Evolutionary conservation across 1,139 yeast genomes (phyloP).

Genomic region (Yamadazyma blattariae): DNA sequence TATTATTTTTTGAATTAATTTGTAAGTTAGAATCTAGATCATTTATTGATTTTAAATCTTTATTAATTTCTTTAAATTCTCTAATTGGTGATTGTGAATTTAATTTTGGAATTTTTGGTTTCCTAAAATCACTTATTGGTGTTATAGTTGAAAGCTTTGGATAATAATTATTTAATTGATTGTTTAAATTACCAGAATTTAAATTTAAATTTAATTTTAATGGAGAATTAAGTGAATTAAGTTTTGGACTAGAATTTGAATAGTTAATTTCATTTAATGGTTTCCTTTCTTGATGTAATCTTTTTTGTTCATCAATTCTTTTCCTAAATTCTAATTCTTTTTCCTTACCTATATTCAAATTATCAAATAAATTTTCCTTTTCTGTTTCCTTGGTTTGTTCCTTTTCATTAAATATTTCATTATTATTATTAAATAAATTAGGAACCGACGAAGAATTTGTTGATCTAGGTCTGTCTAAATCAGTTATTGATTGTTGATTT

Average conservation of each 20-base stretch:
- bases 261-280: neutral
- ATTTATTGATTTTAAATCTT: neutral
- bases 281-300: constrained; percentile 11
- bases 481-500: neutral
- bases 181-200: constrained; percentile 4
- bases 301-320: constrained; percentile 27
- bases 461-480: neutral
- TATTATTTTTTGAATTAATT: no score
- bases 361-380: neutral
- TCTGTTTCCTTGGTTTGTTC: neutral
- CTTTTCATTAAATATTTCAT: no score
- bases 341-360: constrained; percentile 7
- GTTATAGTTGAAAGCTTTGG: neutral
- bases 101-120: constrained; percentile 15
- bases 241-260: neutral
- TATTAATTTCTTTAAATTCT: neutral
- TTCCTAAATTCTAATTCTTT: constrained; percentile 25
- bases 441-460: neutral
- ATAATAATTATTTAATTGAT: neutral
- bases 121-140: constrained; percentile 12
- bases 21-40: no score
- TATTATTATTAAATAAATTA: neutral
- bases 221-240: constrained; percentile 9
- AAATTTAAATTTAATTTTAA: constrained; percentile 11
- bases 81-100: constrained; percentile 3